phyloP scores from a whole-genome alignment of 306 rosid genomes.

The Cicer bijugum region DNA sequence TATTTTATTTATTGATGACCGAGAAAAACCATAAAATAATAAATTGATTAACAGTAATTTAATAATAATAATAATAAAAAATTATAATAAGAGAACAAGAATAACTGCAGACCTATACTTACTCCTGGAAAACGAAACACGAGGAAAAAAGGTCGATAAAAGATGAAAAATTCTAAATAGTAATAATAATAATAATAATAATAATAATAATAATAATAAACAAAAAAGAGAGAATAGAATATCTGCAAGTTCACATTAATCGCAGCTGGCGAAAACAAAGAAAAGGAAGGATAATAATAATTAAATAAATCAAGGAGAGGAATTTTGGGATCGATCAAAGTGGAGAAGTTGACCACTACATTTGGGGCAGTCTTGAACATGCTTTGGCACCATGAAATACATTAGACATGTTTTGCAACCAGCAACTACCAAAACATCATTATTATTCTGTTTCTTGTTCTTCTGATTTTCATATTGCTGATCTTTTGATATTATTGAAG shows the following conservation, averaged over 20 bases:
- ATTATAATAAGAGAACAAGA: not conserved
- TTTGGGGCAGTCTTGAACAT: constrained; percentile 83
- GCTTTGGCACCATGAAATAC: constrained; percentile 97
- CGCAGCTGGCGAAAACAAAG: not conserved
- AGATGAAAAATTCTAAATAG: constrained; percentile 37
- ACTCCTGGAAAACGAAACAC: constrained; percentile 24
- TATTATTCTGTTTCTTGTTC: constrained; percentile 43
- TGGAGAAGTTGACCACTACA: constrained; percentile 89
- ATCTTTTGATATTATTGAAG: constrained; percentile 44
- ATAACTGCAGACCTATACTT: constrained; percentile 16
- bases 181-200: constrained; percentile 1
- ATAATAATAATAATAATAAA: constrained; percentile 13
- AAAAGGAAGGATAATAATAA: not conserved
- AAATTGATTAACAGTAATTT: constrained; percentile 13
- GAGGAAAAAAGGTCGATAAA: constrained; percentile 12
- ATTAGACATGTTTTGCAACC: constrained; percentile 95
- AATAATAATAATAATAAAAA: not conserved
- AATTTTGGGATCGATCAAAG: constrained; percentile 81
- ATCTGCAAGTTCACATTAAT: not conserved
- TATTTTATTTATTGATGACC: constrained; percentile 50
- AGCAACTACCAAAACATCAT: constrained; percentile 78
- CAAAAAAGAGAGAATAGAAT: not conserved
- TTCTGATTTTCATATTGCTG: not conserved
- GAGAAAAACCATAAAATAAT: constrained; percentile 35
- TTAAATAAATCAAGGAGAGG: constrained; percentile 36